Conservation (phyloP, 805 yeast genomes). For the Geotrichum ghanense region DNA sequence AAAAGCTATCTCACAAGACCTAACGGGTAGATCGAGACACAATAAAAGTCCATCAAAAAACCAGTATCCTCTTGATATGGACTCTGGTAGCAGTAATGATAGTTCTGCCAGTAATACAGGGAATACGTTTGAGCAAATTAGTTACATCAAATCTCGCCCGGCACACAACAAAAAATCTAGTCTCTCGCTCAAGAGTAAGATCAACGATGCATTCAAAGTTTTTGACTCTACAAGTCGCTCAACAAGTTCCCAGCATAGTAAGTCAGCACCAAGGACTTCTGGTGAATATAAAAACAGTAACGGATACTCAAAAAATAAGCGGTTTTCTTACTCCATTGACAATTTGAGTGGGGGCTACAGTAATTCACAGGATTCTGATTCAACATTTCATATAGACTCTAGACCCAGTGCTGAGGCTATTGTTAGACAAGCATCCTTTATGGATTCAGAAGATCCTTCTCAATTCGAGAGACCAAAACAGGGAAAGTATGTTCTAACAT, state of each 20-base stretch:
- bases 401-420: not conserved
- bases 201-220: not conserved
- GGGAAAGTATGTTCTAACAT: not conserved
- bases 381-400: not conserved
- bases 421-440: not conserved
- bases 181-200: not conserved
- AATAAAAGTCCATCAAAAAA: not conserved
- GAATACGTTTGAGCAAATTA: not conserved
- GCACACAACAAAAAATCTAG: not conserved
- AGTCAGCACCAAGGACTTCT: not conserved
- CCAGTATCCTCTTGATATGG: not conserved
- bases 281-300: not conserved
- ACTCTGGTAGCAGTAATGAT: not conserved
- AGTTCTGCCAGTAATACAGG: not conserved
- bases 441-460: not conserved
- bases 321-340: not conserved
- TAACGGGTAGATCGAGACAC: not conserved
- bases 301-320: not conserved
- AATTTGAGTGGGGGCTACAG: not conserved
- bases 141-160: not conserved
- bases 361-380: not conserved
- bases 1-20: not conserved
- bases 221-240: not conserved
- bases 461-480: not conserved
- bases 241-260: not conserved